A percentile compares a stretch with the other conserved stretches of the same genome.
Conservation (phyloP, 495 filamentous ascomycete species). For the Lindgomyces ingoldianus region DNA sequence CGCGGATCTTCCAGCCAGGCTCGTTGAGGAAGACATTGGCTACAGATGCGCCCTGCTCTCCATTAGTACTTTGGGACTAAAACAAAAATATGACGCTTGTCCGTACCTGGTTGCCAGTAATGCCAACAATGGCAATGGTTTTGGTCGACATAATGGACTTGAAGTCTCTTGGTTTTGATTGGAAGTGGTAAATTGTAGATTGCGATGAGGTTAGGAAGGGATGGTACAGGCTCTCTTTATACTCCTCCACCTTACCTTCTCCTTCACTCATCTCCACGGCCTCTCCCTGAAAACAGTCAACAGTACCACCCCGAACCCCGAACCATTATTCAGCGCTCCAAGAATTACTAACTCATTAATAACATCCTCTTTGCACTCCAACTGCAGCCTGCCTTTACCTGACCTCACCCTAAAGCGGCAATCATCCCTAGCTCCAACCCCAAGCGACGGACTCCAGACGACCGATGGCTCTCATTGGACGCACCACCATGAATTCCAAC, state of each 20-base stretch:
- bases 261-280: no score
- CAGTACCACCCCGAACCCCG: no score
- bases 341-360: no score
- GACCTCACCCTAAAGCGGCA: neutral
- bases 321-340: no score
- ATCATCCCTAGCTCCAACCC: neutral
- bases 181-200: no score
- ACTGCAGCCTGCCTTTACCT: neutral
- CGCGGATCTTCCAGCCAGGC: slow-evolving; percentile 40
- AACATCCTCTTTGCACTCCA: neutral
- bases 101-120: slow-evolving; percentile 53
- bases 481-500: no score
- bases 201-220: no score
- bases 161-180: no score
- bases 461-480: neutral
- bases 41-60: slow-evolving; percentile 35
- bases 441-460: neutral
- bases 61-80: slow-evolving; percentile 13
- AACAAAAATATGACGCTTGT: no score
- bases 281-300: no score
- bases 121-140: slow-evolving; percentile 53
- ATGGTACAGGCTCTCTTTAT: no score
- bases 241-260: no score
- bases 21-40: slow-evolving; percentile 34
- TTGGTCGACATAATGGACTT: slow-evolving; percentile 29